Evolutionary conservation across 2,329 filamentous ascomycete genomes (phyloP).

Genomic region (Chaetomium olivaceum): DNA sequence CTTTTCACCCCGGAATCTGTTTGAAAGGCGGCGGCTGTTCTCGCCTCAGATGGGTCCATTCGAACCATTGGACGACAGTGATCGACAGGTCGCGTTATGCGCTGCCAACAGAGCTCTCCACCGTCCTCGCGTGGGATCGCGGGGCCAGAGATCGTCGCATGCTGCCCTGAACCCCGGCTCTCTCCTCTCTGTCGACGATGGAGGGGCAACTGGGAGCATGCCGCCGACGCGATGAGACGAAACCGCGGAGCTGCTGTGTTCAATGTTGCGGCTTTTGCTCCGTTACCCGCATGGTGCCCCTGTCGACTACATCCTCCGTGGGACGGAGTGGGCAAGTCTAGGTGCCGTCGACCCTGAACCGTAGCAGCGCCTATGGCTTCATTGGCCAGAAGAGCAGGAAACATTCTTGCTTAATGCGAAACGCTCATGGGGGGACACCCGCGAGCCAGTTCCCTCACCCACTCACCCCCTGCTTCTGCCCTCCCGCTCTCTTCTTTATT

Average conservation of each 20-base stretch:
- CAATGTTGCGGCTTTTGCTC: conserved; percentile 13
- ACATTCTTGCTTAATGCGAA: conserved; percentile 32
- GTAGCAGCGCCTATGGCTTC: conserved; percentile 32
- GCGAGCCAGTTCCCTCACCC: conserved; percentile 28
- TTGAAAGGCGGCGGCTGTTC: conserved; percentile 18
- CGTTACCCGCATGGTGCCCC: conserved; percentile 20
- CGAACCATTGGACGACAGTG: conserved; percentile 30
- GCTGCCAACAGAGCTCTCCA: conserved; percentile 25
- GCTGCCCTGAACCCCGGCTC: neutral
- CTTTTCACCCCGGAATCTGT: conserved; percentile 23
- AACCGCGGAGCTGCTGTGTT: conserved; percentile 7
- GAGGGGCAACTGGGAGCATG: conserved; percentile 10
- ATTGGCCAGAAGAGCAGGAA: conserved; percentile 34
- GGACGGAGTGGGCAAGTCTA: conserved; percentile 18
- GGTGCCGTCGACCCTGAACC: conserved; percentile 22
- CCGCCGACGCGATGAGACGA: conserved; percentile 6
- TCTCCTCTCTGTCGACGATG: conserved; percentile 2
- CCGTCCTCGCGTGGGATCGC: conserved; percentile 14
- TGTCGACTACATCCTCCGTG: conserved; percentile 20
- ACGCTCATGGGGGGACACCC: conserved; percentile 23
- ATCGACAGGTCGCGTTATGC: conserved; percentile 31
- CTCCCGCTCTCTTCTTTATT: conserved; percentile 19
- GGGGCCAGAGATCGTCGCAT: conserved; percentile 20
- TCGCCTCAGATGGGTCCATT: conserved; percentile 17
- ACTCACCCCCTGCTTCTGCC: conserved; percentile 19